Percentiles rank a stretch among this genome's conserved stretches.
Evolutionary conservation across 108 stramenopile genomes (phyloP).

Genomic region (Skeletonema grethae): DNA sequence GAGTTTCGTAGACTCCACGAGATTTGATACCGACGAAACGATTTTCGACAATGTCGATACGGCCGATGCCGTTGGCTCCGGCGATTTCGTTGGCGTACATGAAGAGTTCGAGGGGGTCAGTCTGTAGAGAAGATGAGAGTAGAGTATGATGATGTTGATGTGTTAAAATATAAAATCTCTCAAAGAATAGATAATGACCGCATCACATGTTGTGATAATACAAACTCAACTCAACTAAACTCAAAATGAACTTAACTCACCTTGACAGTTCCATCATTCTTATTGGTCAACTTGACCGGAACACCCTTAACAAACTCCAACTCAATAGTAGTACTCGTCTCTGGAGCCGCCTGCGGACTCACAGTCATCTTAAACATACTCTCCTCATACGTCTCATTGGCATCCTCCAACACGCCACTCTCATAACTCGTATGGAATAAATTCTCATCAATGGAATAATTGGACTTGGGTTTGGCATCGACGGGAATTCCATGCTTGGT

Average conservation of each 20-base stretch:
- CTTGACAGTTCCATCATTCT: constrained; percentile 82
- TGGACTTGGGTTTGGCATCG: constrained; percentile 93
- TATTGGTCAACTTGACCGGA: constrained; percentile 95
- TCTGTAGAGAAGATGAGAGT: constrained; percentile 19
- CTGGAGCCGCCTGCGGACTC: constrained; percentile 90
- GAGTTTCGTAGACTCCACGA: constrained; percentile 99
- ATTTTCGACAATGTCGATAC: constrained; percentile 99
- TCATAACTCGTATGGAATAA: constrained; percentile 99
- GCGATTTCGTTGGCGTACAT: constrained; percentile 96
- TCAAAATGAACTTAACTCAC: constrained; percentile 6
- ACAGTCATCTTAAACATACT: constrained; percentile 95
- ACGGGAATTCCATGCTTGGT: constrained; percentile 96
- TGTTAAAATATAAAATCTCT: too few species aligned
- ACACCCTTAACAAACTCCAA: constrained; percentile 94
- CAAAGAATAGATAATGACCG: too few species aligned
- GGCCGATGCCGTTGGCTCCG: constrained; percentile 96
- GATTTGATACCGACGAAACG: constrained; percentile 99
- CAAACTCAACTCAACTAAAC: too few species aligned
- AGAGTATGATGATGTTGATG: not conserved
- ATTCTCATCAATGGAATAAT: constrained; percentile 99
- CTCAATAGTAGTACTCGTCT: constrained; percentile 68
- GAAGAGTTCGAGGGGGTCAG: constrained; percentile 94
- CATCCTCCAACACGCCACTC: constrained; percentile 93
- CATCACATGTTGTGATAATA: too few species aligned
- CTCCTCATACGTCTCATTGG: constrained; percentile 80